Percentiles rank a stretch among this genome's conserved stretches.
These are phyloP conservation scores for Talaromyces sp. DNA, from an alignment of 2,329 filamentous ascomycete species.

Conservation along the genomic window DNA sequence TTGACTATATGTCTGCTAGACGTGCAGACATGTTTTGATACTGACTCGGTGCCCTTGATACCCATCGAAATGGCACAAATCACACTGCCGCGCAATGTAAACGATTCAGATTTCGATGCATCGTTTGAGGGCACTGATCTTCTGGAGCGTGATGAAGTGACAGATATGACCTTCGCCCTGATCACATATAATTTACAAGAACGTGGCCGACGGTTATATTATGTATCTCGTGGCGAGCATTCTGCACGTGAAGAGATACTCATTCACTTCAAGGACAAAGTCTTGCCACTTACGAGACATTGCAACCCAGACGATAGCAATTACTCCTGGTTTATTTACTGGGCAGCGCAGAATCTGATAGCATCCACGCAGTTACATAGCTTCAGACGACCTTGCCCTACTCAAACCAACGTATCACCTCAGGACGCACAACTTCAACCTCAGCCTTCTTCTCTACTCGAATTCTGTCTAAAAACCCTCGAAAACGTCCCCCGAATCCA, in stretches of 20 bases:
- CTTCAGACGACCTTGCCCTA: background rate
- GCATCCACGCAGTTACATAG: slow-evolving; percentile 20
- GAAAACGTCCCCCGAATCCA: slow-evolving; percentile 25
- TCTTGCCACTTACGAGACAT: slow-evolving; percentile 20
- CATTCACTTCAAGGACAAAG: slow-evolving; percentile 17
- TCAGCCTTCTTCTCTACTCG: slow-evolving; percentile 14
- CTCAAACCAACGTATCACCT: background rate
- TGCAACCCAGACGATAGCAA: slow-evolving; percentile 26
- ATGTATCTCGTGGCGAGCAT: slow-evolving; percentile 3
- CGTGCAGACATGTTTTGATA: slow-evolving; percentile 10
- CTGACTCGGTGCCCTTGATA: slow-evolving; percentile 15
- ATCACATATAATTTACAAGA: slow-evolving; percentile 23
- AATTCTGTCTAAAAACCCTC: slow-evolving; percentile 17
- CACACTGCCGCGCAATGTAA: slow-evolving; percentile 19
- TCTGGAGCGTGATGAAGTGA: slow-evolving; percentile 20
- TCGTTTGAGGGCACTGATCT: slow-evolving; percentile 11
- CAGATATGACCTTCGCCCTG: slow-evolving; percentile 28
- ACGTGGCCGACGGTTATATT: slow-evolving; percentile 19
- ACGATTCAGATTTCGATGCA: slow-evolving; percentile 24
- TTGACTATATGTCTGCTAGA: slow-evolving; percentile 15
- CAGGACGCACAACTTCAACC: background rate
- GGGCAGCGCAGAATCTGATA: slow-evolving; percentile 22
- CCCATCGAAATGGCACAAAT: slow-evolving; percentile 13
- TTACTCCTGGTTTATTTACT: slow-evolving; percentile 29
- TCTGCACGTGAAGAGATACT: background rate